Base-by-base conservation (phyloP, 2,329 filamentous ascomycete genomes). In the Paracamarosporium sp. region DNA sequence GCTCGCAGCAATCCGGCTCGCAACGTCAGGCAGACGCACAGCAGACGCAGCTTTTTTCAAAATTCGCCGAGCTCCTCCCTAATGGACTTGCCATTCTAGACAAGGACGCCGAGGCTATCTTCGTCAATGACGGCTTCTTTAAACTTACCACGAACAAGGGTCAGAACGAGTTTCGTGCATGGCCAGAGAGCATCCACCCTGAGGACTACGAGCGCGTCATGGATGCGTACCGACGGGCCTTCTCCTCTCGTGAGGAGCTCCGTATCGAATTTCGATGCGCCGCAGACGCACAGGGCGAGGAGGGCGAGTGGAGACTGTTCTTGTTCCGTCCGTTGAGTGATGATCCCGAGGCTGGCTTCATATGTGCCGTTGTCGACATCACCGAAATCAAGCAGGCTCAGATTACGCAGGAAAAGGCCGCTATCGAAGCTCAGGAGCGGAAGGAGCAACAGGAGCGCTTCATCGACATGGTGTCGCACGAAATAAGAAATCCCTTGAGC, bases 121-220 rank as follows among this genome's bases (percentile, higher is more conserved):
- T 80, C 50, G 80, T 82, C 12, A 82, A 82, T 50, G 76, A 80
- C 50, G 73, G 75, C 46, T 82, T 81, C 60, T 80, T 79, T 62
- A 70, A 75, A 22, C 68, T 82, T n/a, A 81, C 80, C 0, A 80
- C 78, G 0, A 78, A 79, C 55, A 71, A 72, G 33, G 68, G 71
- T 20, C 67, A 71, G 0, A 74, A 78, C 27, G 71, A 74, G 1
- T 81, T 81, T 55, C 78, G 72, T 12, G 73, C 77, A 4, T 81
- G 79, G 79, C 79, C 79, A 0, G 76, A 81, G 51, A 80, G 76
- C 38, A 81, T 81, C 28, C 76, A 81, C 59, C 71, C 75, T 0
- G 69, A 75, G 9, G 79, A 81, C 51, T 79, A 80, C 46, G 78
- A 80, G 4, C 65, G 76, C 9, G 79, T 81, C 25, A 80, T 81